These are phyloP conservation scores for Phylloboletellus chloephorus DNA, from an alignment of 1,284 basidiomycete genomes.

Conservation along the genomic window DNA sequence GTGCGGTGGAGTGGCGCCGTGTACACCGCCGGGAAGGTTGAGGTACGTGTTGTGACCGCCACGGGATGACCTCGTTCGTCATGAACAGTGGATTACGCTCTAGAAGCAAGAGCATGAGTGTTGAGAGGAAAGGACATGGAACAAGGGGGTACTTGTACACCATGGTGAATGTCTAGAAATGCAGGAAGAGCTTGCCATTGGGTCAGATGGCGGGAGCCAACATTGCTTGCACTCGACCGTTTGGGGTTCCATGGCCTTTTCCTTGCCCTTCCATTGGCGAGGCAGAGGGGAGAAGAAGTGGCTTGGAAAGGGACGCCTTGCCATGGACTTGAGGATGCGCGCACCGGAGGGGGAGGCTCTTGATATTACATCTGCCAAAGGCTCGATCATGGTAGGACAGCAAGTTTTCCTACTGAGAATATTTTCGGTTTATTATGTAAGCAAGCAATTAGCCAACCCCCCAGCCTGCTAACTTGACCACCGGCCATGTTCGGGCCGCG, in stretches of 20 bases:
- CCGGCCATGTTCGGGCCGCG: too few species aligned
- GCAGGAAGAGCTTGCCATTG: slow-evolving; percentile 39
- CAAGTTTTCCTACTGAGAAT: slow-evolving; percentile 2
- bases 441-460: too few species aligned
- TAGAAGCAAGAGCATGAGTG: slow-evolving; percentile 17
- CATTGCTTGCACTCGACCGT: slow-evolving; percentile 29
- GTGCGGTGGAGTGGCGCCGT: slow-evolving; percentile 26
- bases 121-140: not conserved
- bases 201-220: slow-evolving; percentile 12
- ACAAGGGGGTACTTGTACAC: slow-evolving; percentile 32
- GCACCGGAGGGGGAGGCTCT: slow-evolving; percentile 12
- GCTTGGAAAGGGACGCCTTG: slow-evolving; percentile 30
- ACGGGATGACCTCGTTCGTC: slow-evolving; percentile 30
- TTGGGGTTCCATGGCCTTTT: slow-evolving; percentile 34
- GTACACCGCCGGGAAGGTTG: slow-evolving; percentile 25
- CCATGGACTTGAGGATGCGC: slow-evolving; percentile 25
- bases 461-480: too few species aligned
- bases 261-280: slow-evolving; percentile 48
- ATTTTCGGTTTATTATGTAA: slow-evolving; percentile 22
- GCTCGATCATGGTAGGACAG: slow-evolving; percentile 27
- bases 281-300: slow-evolving; percentile 55
- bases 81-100: slow-evolving; percentile 31
- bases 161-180: slow-evolving; percentile 38
- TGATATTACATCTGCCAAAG: slow-evolving; percentile 23
- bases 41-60: slow-evolving; percentile 19